phyloP scores from a whole-genome alignment of 176 grass and related monocot species.

The Ananas comosus region DNA sequence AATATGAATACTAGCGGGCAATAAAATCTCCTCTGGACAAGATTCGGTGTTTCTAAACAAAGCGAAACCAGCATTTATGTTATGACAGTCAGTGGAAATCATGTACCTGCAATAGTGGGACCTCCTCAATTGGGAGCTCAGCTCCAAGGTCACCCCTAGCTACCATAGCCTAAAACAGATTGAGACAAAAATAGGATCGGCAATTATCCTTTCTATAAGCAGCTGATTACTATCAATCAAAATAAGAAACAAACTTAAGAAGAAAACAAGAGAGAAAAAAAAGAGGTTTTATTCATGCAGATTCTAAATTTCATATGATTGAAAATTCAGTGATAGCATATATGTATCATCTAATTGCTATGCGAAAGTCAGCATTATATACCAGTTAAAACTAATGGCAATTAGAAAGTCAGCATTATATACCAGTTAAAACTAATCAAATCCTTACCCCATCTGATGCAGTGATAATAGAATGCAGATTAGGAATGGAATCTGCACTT shows the following conservation, averaged over 20 bases:
- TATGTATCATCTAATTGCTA: too few species aligned
- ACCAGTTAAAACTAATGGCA: conserved; percentile 6
- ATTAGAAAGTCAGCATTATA: conserved; percentile 8
- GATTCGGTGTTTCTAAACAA: background rate
- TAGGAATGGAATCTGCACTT: conserved; percentile 98
- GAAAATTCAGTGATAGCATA: too few species aligned
- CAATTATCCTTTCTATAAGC: background rate
- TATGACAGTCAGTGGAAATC: background rate
- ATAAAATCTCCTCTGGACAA: too few species aligned
- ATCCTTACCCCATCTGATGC: conserved; percentile 92
- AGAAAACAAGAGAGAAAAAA: background rate
- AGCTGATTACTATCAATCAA: background rate
- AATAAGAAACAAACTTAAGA: background rate
- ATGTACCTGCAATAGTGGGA: conserved; percentile 84
- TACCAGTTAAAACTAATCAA: conserved; percentile 7
- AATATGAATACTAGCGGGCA: too few species aligned
- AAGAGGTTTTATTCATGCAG: too few species aligned
- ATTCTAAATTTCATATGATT: too few species aligned
- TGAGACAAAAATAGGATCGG: background rate
- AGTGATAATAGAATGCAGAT: conserved; percentile 90
- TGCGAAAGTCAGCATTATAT: conserved; percentile 7
- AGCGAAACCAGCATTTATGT: background rate
- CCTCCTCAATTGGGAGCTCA: conserved; percentile 96
- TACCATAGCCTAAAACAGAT: conserved; percentile 87
- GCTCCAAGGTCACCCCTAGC: conserved; percentile 97